phyloP scores from a whole-genome alignment of 2,329 filamentous ascomycete species.

The Colletotrichum brevisporum region DNA sequence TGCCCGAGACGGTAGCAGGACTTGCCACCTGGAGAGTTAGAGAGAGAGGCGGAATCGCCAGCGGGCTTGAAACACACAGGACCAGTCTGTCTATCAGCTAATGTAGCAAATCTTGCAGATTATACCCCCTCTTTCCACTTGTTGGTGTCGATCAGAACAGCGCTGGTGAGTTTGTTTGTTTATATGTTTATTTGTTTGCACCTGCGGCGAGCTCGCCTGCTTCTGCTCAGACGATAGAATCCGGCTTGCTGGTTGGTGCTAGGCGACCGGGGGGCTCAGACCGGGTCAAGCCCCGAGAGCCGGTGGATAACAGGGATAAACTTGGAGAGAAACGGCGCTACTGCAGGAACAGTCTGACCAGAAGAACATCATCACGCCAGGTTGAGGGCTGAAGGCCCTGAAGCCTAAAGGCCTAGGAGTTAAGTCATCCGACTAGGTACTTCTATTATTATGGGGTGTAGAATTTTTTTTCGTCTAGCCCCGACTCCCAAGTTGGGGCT shows the following conservation, averaged over 20 bases:
- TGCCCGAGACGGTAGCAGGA: no score
- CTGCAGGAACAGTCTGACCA: constrained; percentile 36
- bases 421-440: no score
- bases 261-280: constrained; percentile 21
- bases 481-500: no score
- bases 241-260: constrained; percentile 30
- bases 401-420: not conserved
- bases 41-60: not conserved
- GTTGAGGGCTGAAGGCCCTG: constrained; percentile 11
- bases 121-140: not conserved
- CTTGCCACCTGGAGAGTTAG: no score
- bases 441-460: no score
- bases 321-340: constrained; percentile 28
- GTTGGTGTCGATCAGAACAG: constrained; percentile 20
- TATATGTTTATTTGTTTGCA: not conserved
- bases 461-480: no score
- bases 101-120: constrained; percentile 11
- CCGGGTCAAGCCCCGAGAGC: constrained; percentile 21
- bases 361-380: constrained; percentile 31
- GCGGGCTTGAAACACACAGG: not conserved
- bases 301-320: constrained; percentile 25
- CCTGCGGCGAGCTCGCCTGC: constrained; percentile 8
- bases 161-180: not conserved
- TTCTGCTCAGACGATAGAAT: constrained; percentile 10
- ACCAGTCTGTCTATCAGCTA: not conserved